Percentiles rank a stretch among this genome's conserved stretches.
Conservation (phyloP, 768 basidiomycete genomes). For the Auriscalpium microsporum region DNA sequence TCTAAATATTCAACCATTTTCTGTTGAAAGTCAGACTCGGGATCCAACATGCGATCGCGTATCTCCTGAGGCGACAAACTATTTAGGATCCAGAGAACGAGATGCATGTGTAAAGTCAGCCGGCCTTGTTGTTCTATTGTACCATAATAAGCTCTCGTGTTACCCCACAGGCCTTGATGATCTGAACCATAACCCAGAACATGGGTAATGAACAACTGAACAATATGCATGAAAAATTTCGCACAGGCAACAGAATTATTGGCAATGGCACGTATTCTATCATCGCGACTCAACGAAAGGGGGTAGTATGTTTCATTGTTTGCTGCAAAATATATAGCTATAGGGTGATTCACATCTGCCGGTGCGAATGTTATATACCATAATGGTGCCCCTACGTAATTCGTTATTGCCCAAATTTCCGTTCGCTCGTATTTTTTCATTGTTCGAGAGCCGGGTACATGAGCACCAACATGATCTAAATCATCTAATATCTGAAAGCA, state of each 20-base stretch:
- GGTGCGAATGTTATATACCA: slow-evolving; percentile 19
- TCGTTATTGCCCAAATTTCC: slow-evolving; percentile 14
- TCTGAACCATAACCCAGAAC: background rate
- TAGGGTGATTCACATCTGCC: slow-evolving; percentile 12
- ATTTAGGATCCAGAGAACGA: slow-evolving; percentile 11
- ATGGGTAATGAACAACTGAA: slow-evolving; percentile 10
- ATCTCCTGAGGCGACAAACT: slow-evolving; percentile 12
- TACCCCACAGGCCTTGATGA: slow-evolving; percentile 10
- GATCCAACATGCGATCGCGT: slow-evolving; percentile 8
- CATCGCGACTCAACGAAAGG: background rate
- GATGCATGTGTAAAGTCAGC: slow-evolving; percentile 18
- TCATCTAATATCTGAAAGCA: slow-evolving; percentile 7
- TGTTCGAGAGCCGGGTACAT: slow-evolving; percentile 13
- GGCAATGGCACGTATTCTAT: slow-evolving; percentile 1
- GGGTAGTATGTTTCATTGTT: background rate
- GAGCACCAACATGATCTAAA: slow-evolving; percentile 7
- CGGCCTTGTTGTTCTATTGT: no score
- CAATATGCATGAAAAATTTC: slow-evolving; percentile 11
- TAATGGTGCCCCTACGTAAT: slow-evolving; percentile 7
- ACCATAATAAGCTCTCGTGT: slow-evolving; percentile 16
- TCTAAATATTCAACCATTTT: slow-evolving; percentile 10
- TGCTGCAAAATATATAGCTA: slow-evolving; percentile 12
- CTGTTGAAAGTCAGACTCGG: slow-evolving; percentile 3
- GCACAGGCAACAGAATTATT: slow-evolving; percentile 15
- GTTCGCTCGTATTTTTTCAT: slow-evolving; percentile 9